These are phyloP conservation scores for Lophiostoma macrostomum DNA, from an alignment of 495 filamentous ascomycete genomes.

Conservation along the genomic window DNA sequence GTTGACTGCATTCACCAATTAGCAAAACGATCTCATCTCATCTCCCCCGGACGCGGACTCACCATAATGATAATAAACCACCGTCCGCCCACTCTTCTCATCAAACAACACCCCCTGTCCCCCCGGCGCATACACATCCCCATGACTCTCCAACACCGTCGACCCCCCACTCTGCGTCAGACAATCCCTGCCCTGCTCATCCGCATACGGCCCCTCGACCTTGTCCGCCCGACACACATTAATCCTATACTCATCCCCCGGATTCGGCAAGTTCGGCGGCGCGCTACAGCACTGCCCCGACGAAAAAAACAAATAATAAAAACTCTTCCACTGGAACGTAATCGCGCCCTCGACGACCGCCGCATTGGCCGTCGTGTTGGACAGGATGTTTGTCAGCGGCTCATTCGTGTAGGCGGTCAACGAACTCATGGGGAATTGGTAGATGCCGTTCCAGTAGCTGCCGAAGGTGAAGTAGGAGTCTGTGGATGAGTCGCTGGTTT, in stretches of 20 bases:
- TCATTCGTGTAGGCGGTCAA: slow-evolving; percentile 26
- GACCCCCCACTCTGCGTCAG: slow-evolving; percentile 56
- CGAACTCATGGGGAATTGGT: slow-evolving; percentile 53
- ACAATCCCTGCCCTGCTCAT: slow-evolving; percentile 54
- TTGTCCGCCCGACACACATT: slow-evolving; percentile 55
- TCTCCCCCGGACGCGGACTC: not conserved
- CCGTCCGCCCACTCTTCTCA: not conserved
- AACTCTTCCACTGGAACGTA: slow-evolving; percentile 52
- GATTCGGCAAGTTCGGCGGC: slow-evolving; percentile 45
- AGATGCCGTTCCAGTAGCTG: slow-evolving; percentile 65
- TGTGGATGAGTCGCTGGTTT: slow-evolving; percentile 37
- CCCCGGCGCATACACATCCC: slow-evolving; percentile 64
- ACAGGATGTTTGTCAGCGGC: slow-evolving; percentile 50
- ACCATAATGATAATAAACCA: slow-evolving; percentile 26
- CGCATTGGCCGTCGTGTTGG: slow-evolving; percentile 51
- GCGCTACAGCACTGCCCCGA: slow-evolving; percentile 60
- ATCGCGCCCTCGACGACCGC: slow-evolving; percentile 55
- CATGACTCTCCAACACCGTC: slow-evolving; percentile 57
- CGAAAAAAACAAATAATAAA: slow-evolving; percentile 66
- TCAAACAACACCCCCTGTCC: slow-evolving; percentile 50
- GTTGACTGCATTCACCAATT: slow-evolving; percentile 3
- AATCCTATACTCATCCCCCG: slow-evolving; percentile 65
- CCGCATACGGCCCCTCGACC: slow-evolving; percentile 42
- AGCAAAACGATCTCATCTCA: not conserved
- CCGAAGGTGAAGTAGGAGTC: slow-evolving; percentile 65